A percentile compares a stretch with the other conserved stretches of the same genome.
phyloP scores from a whole-genome alignment of 148 eudicot genomes.

The Vaccinium myrtillus region DNA sequence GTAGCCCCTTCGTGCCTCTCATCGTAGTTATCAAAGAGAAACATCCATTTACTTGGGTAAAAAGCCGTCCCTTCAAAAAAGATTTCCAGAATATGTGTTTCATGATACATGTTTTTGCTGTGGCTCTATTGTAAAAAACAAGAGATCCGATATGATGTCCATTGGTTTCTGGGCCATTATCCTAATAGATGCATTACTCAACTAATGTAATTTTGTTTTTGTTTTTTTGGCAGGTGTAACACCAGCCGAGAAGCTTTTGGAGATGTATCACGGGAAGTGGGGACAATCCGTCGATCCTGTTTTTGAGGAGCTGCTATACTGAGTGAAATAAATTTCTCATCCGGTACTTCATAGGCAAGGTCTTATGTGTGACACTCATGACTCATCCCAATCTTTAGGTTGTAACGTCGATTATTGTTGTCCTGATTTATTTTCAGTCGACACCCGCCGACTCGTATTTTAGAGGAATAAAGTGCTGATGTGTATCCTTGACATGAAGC shows the following conservation, averaged over 20 bases:
- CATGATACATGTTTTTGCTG: not conserved
- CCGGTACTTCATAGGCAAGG: not conserved
- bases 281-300: constrained; percentile 85
- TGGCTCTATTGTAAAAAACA: not conserved
- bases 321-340: constrained; percentile 21
- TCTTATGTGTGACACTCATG: not conserved
- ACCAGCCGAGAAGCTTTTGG: constrained; percentile 94
- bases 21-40: not conserved
- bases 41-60: not conserved
- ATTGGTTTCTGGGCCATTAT: not conserved
- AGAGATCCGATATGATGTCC: not conserved
- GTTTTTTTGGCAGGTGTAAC: constrained; percentile 59
- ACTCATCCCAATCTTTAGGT: not conserved
- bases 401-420: not conserved
- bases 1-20: not conserved
- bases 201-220: not conserved
- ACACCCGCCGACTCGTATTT: not conserved
- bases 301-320: constrained; percentile 85
- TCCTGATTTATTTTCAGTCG: not conserved
- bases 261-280: constrained; percentile 89
- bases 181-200: not conserved
- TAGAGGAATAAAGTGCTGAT: not conserved
- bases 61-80: not conserved
- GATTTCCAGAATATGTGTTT: not conserved
- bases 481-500: constrained; percentile 1